Conservation (phyloP, 768 basidiomycete species). For the Psilocybe sp. region DNA sequence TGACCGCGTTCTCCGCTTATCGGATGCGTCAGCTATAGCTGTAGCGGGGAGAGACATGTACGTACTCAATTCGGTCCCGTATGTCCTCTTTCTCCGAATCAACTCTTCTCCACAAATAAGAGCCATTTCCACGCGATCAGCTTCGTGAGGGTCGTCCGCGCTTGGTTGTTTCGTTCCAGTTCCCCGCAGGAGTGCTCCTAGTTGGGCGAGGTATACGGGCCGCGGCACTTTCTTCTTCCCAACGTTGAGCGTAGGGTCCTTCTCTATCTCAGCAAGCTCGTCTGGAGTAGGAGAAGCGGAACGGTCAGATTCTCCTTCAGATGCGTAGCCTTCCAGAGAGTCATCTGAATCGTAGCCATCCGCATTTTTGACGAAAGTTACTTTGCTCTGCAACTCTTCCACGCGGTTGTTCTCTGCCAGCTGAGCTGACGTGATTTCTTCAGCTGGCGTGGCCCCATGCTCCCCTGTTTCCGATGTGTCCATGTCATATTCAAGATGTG, state of each 20-base stretch:
- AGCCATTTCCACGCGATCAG: constrained; percentile 78
- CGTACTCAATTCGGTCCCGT: constrained; percentile 87
- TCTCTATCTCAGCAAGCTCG: constrained; percentile 80
- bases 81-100: constrained; percentile 78
- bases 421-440: constrained; percentile 9
- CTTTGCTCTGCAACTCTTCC: not conserved
- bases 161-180: constrained; percentile 36
- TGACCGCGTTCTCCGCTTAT: constrained; percentile 86
- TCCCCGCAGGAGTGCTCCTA: constrained; percentile 73
- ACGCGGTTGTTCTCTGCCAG: not conserved
- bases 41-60: constrained; percentile 5
- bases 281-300: constrained; percentile 79
- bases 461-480: not conserved
- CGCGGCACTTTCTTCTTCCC: constrained; percentile 66
- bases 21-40: not conserved
- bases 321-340: constrained; percentile 80
- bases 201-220: constrained; percentile 88
- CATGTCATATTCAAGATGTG: constrained; percentile 15
- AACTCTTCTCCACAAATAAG: constrained; percentile 77
- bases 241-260: constrained; percentile 77
- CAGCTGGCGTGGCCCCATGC: not conserved
- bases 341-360: constrained; percentile 74
- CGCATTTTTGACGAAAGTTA: constrained; percentile 17
- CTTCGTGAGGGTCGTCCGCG: constrained; percentile 60
- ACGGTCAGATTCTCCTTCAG: constrained; percentile 50